phyloP scores from a whole-genome alignment of 768 basidiomycete genomes.

The Thelephora ganbajun region DNA sequence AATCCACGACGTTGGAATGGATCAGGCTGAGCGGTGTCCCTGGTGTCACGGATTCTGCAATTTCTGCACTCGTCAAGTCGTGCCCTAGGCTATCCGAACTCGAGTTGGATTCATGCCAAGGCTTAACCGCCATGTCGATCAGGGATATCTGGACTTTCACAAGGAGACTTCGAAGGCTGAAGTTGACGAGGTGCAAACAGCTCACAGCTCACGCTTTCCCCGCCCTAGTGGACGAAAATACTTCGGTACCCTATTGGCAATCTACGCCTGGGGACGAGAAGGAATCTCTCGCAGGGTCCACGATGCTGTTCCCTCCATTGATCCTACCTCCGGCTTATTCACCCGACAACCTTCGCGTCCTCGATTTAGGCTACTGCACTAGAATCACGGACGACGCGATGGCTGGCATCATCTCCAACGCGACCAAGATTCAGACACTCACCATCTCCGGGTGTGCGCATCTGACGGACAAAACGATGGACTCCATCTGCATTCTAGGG shows the following conservation, averaged over 20 bases:
- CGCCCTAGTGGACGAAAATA: conserved; percentile 12
- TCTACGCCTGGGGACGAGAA: conserved; percentile 10
- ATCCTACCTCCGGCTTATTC: conserved; percentile 35
- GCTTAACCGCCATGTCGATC: conserved; percentile 53
- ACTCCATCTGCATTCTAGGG: conserved; percentile 56
- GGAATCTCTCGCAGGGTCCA: conserved; percentile 27
- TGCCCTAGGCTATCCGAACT: conserved; percentile 73
- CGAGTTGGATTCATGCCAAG: conserved; percentile 58
- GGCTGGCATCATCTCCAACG: conserved; percentile 60
- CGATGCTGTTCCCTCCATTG: conserved; percentile 49
- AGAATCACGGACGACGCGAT: conserved; percentile 63
- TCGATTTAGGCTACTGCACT: conserved; percentile 66
- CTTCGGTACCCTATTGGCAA: conserved; percentile 2
- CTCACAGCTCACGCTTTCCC: conserved; percentile 78
- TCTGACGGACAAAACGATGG: conserved; percentile 60
- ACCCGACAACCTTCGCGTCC: conserved; percentile 60
- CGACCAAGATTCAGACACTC: conserved; percentile 62
- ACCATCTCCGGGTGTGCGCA: conserved; percentile 64
- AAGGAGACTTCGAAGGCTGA: conserved; percentile 60
- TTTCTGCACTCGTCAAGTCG: conserved; percentile 59
- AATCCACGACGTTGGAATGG: conserved; percentile 56
- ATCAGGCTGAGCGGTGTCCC: conserved; percentile 60
- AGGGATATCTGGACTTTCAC: conserved; percentile 77
- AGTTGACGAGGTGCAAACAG: conserved; percentile 62
- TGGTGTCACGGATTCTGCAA: conserved; percentile 44